Conservation (phyloP, 83 land plant genomes). For the Picea engelmannii region DNA sequence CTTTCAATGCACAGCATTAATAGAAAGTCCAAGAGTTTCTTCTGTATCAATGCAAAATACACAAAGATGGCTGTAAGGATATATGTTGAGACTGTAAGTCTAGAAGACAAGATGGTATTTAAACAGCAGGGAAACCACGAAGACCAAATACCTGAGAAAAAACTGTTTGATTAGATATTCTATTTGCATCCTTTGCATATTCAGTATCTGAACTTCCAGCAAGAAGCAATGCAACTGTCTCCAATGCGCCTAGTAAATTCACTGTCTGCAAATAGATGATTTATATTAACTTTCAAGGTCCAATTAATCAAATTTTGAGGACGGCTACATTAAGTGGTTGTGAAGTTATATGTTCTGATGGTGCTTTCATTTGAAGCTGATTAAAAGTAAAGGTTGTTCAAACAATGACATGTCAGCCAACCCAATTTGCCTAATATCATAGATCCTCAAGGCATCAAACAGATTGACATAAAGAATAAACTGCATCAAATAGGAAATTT, state of each 20-base stretch:
- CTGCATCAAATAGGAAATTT: neutral
- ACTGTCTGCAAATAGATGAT: slow-evolving; percentile 18
- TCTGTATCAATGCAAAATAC: slow-evolving; percentile 46
- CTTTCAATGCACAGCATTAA: slow-evolving; percentile 89
- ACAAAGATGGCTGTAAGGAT: neutral
- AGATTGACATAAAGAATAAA: neutral
- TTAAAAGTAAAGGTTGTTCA: neutral
- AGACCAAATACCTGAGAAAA: slow-evolving; percentile 62
- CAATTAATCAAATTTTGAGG: neutral
- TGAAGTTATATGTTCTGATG: neutral
- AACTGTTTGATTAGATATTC: too few species aligned
- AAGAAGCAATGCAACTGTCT: too few species aligned
- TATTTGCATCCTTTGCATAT: too few species aligned
- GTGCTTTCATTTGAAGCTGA: neutral
- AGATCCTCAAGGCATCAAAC: neutral
- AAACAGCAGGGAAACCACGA: neutral
- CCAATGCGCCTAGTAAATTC: too few species aligned
- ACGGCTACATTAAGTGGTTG: slow-evolving; percentile 1
- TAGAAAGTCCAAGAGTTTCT: slow-evolving; percentile 78
- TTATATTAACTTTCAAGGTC: slow-evolving; percentile 13
- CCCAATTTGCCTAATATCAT: neutral
- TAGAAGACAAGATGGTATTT: neutral
- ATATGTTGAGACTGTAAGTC: neutral
- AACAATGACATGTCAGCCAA: neutral
- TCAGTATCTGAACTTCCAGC: too few species aligned